Evolutionary conservation across 345 rosid genomes (phyloP), one percentile per base, ranked within the genome.

Genomic region (Lepidium aucheri): DNA sequence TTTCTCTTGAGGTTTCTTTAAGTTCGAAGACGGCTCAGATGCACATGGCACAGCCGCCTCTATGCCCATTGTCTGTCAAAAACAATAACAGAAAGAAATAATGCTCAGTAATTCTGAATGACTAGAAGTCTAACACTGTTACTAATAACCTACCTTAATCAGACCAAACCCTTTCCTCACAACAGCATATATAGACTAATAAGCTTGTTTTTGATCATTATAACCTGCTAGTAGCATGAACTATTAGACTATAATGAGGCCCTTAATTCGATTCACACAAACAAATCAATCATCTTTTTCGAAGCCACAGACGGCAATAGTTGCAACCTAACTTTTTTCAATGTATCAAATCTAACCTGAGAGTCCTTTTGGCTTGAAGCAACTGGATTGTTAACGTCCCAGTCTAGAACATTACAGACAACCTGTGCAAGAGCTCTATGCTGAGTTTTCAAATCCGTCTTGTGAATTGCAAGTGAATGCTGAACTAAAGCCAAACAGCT

Each of bases 341-440:
- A 62, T 16, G 24, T 10, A 28, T 50, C 0, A 10, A 44, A 46
- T 3, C 45, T 18, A 22, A 74, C 77, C 77, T 60, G 73, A 61
- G 69, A 0, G 11, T 67, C 60, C 44, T 61, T 60, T 40, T 74
- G 77, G 30, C 69, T 53, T 0, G 77, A 74, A 39, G 7, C 39
- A 60, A 74, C 69, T 6, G 77, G 77, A 67, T 60, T 67, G 32
- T 72, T 70, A 58, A 80, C 40, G 60, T 86, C 94, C 91, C 96
- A 89, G 26, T 86, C 91, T 70, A 91, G 77, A 78, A 91, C 89
- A 80, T 72, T 79, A 41, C 90, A 91, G 28, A 89, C 67, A 63
- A 85, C 91, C 47, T 70, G 80, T 4, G 81, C 94, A 42, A 84
- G 72, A 67, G 95, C 87, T 43, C 88, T 77, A 68, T 91, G 98